A percentile compares a stretch with the other conserved stretches of the same genome.
Evolutionary conservation across 2,329 filamentous ascomycete species (phyloP).

Genomic region (Pseudohalonectria lignicola): DNA sequence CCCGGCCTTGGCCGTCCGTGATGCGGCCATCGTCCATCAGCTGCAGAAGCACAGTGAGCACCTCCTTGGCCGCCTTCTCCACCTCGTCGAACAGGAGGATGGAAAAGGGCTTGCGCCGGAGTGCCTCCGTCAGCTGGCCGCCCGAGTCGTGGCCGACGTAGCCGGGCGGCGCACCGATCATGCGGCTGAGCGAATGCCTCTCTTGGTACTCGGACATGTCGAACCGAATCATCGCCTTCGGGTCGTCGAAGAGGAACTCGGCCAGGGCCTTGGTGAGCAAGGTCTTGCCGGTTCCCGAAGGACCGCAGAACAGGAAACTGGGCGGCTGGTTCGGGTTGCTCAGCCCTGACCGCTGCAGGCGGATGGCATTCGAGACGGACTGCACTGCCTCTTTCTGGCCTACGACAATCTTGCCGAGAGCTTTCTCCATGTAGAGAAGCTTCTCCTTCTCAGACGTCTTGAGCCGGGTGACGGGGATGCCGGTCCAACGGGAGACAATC

Average conservation of each 20-base stretch:
- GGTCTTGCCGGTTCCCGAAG: conserved; percentile 96
- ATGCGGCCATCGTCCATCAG: conserved; percentile 99
- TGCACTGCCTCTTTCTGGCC: conserved; percentile 90
- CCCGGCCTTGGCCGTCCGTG: conserved; percentile 90
- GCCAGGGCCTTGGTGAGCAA: conserved; percentile 92
- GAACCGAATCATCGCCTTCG: conserved; percentile 96
- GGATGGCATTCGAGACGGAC: conserved; percentile 91
- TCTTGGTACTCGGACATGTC: conserved; percentile 99
- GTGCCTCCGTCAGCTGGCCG: conserved; percentile 87
- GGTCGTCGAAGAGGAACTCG: conserved; percentile 95
- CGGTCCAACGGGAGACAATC: conserved; percentile 95
- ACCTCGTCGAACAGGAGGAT: conserved; percentile 97
- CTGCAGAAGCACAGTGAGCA: conserved; percentile 93
- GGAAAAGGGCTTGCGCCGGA: conserved; percentile 91
- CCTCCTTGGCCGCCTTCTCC: conserved; percentile 96
- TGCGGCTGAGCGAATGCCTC: conserved; percentile 84
- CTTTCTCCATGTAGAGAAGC: conserved; percentile 91
- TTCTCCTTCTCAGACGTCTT: conserved; percentile 97
- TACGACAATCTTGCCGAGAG: conserved; percentile 73
- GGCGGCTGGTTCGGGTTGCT: conserved; percentile 94
- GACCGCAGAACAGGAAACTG: conserved; percentile 97
- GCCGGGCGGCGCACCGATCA: conserved; percentile 95
- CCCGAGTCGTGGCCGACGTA: conserved; percentile 96
- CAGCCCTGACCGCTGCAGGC: conserved; percentile 87
- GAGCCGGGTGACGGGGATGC: conserved; percentile 88